Conservation (phyloP, 1,139 yeast genomes). For the Yamadazyma siamensis region DNA sequence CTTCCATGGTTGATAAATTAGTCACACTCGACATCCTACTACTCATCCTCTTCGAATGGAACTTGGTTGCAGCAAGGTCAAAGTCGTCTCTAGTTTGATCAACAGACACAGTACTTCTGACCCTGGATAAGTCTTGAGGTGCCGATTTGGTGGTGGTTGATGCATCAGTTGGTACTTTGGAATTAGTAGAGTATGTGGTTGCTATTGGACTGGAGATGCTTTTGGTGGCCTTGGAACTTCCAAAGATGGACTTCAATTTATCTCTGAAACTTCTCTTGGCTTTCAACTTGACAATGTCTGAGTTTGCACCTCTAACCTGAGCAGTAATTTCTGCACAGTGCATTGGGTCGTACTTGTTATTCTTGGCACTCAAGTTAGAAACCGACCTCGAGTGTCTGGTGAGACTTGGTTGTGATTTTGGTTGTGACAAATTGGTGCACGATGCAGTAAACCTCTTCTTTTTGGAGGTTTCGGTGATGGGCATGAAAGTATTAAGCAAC, state of each 20-base stretch:
- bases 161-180: constrained; percentile 6
- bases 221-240: constrained; percentile 4
- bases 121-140: constrained; percentile 7
- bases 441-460: constrained; percentile 12
- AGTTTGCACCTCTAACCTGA: constrained; percentile 12
- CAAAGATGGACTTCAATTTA: constrained; percentile 25
- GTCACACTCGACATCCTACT: constrained; percentile 14
- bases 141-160: constrained; percentile 6
- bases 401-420: constrained; percentile 8
- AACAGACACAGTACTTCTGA: constrained; percentile 11
- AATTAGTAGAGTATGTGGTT: constrained; percentile 13
- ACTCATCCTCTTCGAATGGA: constrained; percentile 2
- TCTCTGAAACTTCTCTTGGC: constrained; percentile 24
- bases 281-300: constrained; percentile 10
- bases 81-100: constrained; percentile 11
- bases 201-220: constrained; percentile 13
- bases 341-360: constrained; percentile 16
- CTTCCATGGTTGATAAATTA: constrained; percentile 30
- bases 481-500: constrained; percentile 14
- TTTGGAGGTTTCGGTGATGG: constrained; percentile 10
- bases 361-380: constrained; percentile 12
- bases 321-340: constrained; percentile 9
- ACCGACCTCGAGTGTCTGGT: constrained; percentile 14
- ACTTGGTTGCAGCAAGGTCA: constrained; percentile 6
- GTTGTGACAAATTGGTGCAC: constrained; percentile 13